These are phyloP conservation scores for Euphorbia lathyris DNA, from an alignment of 345 rosid species.

Conservation along the genomic window DNA sequence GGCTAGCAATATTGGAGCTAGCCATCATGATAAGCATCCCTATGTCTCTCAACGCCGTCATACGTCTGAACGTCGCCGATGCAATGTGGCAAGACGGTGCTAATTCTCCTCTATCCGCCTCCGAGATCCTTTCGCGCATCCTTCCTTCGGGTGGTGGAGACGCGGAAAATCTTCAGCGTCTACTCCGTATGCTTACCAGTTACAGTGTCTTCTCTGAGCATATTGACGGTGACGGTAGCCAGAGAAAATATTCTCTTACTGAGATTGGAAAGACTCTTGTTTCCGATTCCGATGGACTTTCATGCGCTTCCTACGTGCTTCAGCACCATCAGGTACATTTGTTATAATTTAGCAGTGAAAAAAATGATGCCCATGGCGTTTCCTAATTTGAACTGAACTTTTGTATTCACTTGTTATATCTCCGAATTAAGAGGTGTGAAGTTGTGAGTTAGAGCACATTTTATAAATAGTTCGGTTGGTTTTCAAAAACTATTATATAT, in stretches of 20 bases:
- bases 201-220: slow-evolving; percentile 74
- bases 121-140: slow-evolving; percentile 60
- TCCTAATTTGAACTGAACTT: no score
- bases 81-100: slow-evolving; percentile 78
- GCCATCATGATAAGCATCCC: slow-evolving; percentile 95
- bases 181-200: slow-evolving; percentile 83
- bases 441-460: no score
- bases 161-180: slow-evolving; percentile 73
- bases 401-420: no score
- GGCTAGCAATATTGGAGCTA: slow-evolving; percentile 66
- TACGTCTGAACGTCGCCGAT: slow-evolving; percentile 68
- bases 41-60: slow-evolving; percentile 79
- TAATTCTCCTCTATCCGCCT: slow-evolving; percentile 70
- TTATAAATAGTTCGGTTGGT: no score
- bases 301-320: slow-evolving; percentile 75
- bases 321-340: slow-evolving; percentile 79
- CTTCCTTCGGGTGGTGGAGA: slow-evolving; percentile 30
- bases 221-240: slow-evolving; percentile 25
- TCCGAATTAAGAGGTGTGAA: no score
- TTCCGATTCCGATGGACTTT: slow-evolving; percentile 64
- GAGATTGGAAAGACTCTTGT: slow-evolving; percentile 77
- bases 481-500: no score
- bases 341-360: background rate
- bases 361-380: no score
- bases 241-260: slow-evolving; percentile 62